Percentiles rank a stretch among this genome's conserved stretches.
These are phyloP conservation scores for Euphorbia neoarborescens DNA, from an alignment of 441 rosid genomes.

Conservation along the genomic window DNA sequence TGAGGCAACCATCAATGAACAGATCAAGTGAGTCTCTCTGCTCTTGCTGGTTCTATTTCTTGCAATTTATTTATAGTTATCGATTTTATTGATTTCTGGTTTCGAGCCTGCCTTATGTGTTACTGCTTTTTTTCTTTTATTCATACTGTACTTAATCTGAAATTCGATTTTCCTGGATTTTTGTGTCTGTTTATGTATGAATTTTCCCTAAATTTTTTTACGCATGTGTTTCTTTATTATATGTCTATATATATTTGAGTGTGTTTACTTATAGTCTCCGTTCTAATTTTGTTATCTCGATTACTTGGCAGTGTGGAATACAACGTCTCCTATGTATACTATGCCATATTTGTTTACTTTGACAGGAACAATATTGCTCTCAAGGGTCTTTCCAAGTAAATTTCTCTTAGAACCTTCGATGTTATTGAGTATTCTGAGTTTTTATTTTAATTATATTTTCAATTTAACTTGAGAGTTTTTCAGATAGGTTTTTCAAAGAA, in stretches of 20 bases:
- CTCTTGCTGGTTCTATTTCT: not conserved
- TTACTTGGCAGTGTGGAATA: slow-evolving; percentile 68
- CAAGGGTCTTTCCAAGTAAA: slow-evolving; percentile 84
- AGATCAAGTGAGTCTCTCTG: slow-evolving; percentile 40
- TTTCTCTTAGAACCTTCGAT: not conserved
- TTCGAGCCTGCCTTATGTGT: not conserved
- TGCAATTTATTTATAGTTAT: not conserved
- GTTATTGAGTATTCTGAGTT: not conserved
- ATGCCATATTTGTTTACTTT: slow-evolving; percentile 79
- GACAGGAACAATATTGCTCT: slow-evolving; percentile 89
- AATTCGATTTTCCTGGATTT: not conserved
- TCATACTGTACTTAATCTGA: not conserved
- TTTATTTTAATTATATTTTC: not conserved
- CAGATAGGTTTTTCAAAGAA: slow-evolving; percentile 74
- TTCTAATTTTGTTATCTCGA: slow-evolving; percentile 4
- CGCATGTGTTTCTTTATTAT: not conserved
- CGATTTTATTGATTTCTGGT: not conserved
- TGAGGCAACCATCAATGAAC: slow-evolving; percentile 47
- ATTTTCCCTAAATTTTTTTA: not conserved
- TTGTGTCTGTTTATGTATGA: not conserved
- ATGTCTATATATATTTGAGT: not conserved
- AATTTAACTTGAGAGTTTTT: not conserved
- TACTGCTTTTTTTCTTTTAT: not conserved
- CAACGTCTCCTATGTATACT: slow-evolving; percentile 82
- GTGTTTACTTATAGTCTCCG: not conserved